Evolutionary conservation across 2,329 filamentous ascomycete species (phyloP).

Genomic region (Sphaerulina vaccinii): DNA sequence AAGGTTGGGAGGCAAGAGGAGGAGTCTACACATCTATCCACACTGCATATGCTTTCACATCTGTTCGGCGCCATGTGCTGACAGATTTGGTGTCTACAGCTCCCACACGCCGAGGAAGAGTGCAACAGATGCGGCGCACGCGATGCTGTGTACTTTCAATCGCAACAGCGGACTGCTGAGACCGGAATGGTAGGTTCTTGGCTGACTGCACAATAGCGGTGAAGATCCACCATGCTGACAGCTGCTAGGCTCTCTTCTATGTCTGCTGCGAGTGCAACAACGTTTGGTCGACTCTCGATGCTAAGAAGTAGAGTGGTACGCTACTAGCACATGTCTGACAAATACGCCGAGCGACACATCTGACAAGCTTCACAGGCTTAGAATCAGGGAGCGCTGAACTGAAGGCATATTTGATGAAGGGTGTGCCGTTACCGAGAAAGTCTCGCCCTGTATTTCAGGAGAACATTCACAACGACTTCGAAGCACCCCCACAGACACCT

Average conservation of each 20-base stretch:
- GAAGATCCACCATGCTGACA: conserved; percentile 8
- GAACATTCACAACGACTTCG: conserved; percentile 11
- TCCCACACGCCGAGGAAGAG: conserved; percentile 58
- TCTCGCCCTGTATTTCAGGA: conserved; percentile 14
- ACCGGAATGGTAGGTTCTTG: conserved; percentile 84
- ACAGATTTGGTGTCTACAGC: conserved; percentile 31
- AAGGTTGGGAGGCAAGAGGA: conserved; percentile 32
- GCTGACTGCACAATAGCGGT: conserved; percentile 10
- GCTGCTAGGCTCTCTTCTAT: conserved; percentile 50
- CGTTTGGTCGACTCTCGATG: conserved; percentile 60
- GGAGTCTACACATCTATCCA: conserved; percentile 17
- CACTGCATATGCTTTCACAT: conserved; percentile 22
- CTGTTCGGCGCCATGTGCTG: conserved; percentile 38
- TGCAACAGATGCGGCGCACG: conserved; percentile 83
- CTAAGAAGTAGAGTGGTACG: conserved; percentile 27
- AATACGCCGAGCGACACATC: neutral
- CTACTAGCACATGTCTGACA: neutral
- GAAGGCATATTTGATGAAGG: conserved; percentile 6
- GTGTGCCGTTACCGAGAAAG: neutral
- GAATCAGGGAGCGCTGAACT: conserved; percentile 7
- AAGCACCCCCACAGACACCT: conserved; percentile 1
- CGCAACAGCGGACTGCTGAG: conserved; percentile 92
- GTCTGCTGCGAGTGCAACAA: conserved; percentile 93
- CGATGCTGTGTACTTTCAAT: conserved; percentile 98
- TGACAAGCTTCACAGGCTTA: conserved; percentile 6